phyloP scores from a whole-genome alignment of 441 rosid genomes.

The Populus trichocarpa region DNA sequence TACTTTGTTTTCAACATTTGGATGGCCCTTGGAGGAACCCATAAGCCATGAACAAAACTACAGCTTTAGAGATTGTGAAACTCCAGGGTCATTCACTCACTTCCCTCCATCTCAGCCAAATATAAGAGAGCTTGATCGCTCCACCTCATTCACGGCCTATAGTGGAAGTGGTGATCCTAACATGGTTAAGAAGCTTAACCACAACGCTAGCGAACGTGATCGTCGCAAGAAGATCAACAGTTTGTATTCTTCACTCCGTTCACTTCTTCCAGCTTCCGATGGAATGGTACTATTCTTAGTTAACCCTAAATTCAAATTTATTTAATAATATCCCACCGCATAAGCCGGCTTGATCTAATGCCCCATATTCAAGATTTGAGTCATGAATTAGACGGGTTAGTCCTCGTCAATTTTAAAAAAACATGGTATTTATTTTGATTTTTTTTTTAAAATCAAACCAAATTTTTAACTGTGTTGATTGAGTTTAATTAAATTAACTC shows the following conservation, averaged over 20 bases:
- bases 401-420: too few relatives aligned
- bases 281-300: conserved; percentile 31
- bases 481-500: too few relatives aligned
- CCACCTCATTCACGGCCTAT: conserved; percentile 11
- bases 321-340: too few relatives aligned
- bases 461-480: too few relatives aligned
- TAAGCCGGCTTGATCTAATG: too few relatives aligned
- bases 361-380: too few relatives aligned
- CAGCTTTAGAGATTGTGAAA: not conserved
- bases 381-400: too few relatives aligned
- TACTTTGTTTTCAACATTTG: conserved; percentile 8
- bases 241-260: conserved; percentile 52
- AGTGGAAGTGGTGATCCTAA: not conserved
- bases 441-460: too few relatives aligned
- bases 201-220: conserved; percentile 61
- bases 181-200: conserved; percentile 47
- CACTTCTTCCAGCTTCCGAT: conserved; percentile 44
- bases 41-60: conserved; percentile 9
- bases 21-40: conserved; percentile 29
- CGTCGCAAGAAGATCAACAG: conserved; percentile 55
- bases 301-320: not conserved
- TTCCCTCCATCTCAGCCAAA: conserved; percentile 5
- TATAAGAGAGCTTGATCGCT: conserved; percentile 4
- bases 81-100: not conserved
- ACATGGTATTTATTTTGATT: too few relatives aligned